These are phyloP conservation scores for Suhomyces prunicola DNA, from an alignment of 805 yeast species.

Conservation along the genomic window DNA sequence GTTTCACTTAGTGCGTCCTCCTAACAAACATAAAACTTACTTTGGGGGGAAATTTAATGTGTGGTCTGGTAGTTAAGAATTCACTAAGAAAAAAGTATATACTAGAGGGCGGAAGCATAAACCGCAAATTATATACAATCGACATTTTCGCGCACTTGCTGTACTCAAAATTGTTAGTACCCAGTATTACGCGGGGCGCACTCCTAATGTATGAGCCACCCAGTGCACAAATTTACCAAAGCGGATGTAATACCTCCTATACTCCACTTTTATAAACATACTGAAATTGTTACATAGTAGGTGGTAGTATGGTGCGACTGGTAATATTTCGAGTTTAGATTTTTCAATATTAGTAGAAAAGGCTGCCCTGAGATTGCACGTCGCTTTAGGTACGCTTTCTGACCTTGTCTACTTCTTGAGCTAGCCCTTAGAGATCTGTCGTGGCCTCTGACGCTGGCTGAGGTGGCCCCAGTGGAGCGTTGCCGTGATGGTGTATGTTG, in stretches of 20 bases:
- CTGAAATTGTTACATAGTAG: background rate
- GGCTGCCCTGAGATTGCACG: background rate
- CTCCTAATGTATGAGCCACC: slow-evolving; percentile 5
- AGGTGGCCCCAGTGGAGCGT: background rate
- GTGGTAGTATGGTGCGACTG: background rate
- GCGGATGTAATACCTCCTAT: slow-evolving; percentile 1
- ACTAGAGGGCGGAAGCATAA: background rate
- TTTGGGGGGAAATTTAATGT: slow-evolving; percentile 5
- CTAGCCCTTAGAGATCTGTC: background rate
- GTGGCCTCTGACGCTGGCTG: background rate
- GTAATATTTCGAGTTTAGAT: background rate
- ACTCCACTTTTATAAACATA: slow-evolving; percentile 1
- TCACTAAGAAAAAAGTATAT: slow-evolving; percentile 5
- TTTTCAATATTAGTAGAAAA: background rate
- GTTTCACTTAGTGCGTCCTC: slow-evolving; percentile 2
- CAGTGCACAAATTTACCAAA: slow-evolving; percentile 5
- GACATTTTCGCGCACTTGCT: slow-evolving; percentile 9
- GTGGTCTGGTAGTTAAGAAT: slow-evolving; percentile 7
- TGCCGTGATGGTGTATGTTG: background rate
- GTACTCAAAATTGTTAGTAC: slow-evolving; percentile 15
- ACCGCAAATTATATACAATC: slow-evolving; percentile 3
- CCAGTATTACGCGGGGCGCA: slow-evolving; percentile 8
- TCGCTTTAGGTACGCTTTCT: background rate
- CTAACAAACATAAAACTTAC: slow-evolving; percentile 3
- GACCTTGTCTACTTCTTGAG: background rate